Conservation (phyloP, 139 green algal species). For the Chlamydomonas asymmetrica region DNA sequence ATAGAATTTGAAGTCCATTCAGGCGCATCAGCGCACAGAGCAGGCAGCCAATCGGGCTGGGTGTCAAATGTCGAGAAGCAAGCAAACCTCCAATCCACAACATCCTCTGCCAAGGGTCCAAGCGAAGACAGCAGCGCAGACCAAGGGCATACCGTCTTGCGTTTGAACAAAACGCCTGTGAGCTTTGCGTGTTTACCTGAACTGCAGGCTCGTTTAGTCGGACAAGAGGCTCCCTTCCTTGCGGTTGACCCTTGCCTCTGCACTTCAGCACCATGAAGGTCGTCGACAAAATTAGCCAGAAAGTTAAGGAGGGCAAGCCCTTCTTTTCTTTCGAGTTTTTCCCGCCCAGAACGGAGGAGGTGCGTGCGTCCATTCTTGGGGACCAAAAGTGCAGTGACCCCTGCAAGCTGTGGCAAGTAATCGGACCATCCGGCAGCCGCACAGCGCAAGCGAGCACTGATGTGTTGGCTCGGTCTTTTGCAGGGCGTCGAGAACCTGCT, state of each 20-base stretch:
- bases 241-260: not conserved
- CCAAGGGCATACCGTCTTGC: not conserved
- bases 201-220: not conserved
- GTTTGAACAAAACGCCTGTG: not conserved
- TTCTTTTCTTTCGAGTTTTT: slow-evolving; percentile 99
- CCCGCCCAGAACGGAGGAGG: slow-evolving; percentile 90
- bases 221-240: not conserved
- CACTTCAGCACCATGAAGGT: slow-evolving; percentile 76
- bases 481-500: slow-evolving; percentile 94
- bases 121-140: not conserved
- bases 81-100: no score
- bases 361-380: no score
- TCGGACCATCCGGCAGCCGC: no score
- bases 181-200: not conserved
- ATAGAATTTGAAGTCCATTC: no score
- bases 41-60: no score
- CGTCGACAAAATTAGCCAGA: slow-evolving; percentile 86
- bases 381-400: no score
- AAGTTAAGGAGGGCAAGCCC: slow-evolving; percentile 63
- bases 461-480: not conserved
- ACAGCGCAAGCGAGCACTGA: no score
- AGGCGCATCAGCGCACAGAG: no score
- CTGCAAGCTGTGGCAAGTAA: no score
- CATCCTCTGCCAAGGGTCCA: no score
- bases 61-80: no score